These are phyloP conservation scores for Tieghemostelium lacteum DNA, from an alignment of 78 protist genomes.

Conservation along the genomic window DNA sequence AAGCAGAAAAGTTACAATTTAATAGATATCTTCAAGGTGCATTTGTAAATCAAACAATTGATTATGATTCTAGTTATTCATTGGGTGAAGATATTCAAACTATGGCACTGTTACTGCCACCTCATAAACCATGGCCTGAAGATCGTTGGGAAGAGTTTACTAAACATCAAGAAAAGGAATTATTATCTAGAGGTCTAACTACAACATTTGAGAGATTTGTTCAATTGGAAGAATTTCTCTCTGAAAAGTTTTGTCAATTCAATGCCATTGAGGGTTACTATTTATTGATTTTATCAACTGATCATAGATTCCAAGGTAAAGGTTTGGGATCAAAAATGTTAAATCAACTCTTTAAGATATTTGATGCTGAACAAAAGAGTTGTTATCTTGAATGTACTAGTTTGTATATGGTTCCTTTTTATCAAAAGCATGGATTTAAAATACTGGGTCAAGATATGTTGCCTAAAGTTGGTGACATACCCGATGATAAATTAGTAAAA, in stretches of 20 bases:
- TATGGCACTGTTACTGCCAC: constrained; percentile 41
- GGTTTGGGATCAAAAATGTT: constrained; percentile 64
- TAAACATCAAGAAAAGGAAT: constrained; percentile 13
- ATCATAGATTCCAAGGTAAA: constrained; percentile 4
- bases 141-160: constrained; percentile 58
- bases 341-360: constrained; percentile 19
- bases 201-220: constrained; percentile 41
- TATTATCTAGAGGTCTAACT: neutral
- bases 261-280: constrained; percentile 51
- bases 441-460: constrained; percentile 10
- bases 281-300: constrained; percentile 43
- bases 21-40: constrained; percentile 35
- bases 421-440: constrained; percentile 19
- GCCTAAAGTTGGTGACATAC: constrained; percentile 18
- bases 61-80: constrained; percentile 15
- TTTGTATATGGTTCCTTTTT: neutral
- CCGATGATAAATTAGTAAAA: constrained; percentile 2
- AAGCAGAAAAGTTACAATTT: neutral
- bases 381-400: constrained; percentile 62
- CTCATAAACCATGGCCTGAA: constrained; percentile 47
- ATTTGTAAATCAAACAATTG: constrained; percentile 45
- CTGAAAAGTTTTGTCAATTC: constrained; percentile 25
- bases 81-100: neutral
- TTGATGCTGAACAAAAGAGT: constrained; percentile 48
- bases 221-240: constrained; percentile 46